These are phyloP conservation scores for Spizellomyces punctatus DNA, from an alignment of 192 early-diverging fungal species.

Conservation along the genomic window DNA sequence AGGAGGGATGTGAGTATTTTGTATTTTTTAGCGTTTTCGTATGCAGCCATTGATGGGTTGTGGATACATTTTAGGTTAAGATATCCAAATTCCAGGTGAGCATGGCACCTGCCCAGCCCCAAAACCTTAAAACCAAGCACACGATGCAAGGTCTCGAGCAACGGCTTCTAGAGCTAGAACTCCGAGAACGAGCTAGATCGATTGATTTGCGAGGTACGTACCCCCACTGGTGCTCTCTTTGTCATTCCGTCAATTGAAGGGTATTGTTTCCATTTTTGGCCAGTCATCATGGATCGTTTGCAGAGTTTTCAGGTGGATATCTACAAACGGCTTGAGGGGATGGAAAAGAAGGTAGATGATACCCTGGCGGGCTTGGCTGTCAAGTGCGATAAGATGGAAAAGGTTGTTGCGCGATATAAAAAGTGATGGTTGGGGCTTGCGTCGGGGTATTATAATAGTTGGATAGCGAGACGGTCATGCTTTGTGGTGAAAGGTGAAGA, in stretches of 20 bases:
- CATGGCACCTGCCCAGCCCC: slow-evolving; percentile 45
- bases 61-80: slow-evolving; percentile 38
- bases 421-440: slow-evolving; percentile 28
- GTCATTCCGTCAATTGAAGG: neutral
- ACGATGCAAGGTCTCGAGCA: slow-evolving; percentile 52
- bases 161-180: slow-evolving; percentile 50
- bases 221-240: neutral
- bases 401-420: slow-evolving; percentile 44
- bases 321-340: slow-evolving; percentile 47
- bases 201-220: slow-evolving; percentile 54
- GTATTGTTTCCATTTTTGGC: slow-evolving; percentile 1
- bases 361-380: slow-evolving; percentile 35
- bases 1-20: slow-evolving; percentile 40
- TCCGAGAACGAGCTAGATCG: slow-evolving; percentile 48
- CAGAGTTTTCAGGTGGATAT: slow-evolving; percentile 51
- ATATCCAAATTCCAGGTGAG: slow-evolving; percentile 47
- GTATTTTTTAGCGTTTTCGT: slow-evolving; percentile 1
- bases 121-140: slow-evolving; percentile 37
- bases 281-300: slow-evolving; percentile 54
- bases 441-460: neutral
- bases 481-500: too few relatives aligned
- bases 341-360: slow-evolving; percentile 56
- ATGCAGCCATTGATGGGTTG: neutral
- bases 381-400: slow-evolving; percentile 56
- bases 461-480: too few relatives aligned